A percentile compares a stretch with the other conserved stretches of the same genome.
These are phyloP conservation scores for Eucalyptus sp. DNA, from an alignment of 345 rosid species.

Conservation along the genomic window DNA sequence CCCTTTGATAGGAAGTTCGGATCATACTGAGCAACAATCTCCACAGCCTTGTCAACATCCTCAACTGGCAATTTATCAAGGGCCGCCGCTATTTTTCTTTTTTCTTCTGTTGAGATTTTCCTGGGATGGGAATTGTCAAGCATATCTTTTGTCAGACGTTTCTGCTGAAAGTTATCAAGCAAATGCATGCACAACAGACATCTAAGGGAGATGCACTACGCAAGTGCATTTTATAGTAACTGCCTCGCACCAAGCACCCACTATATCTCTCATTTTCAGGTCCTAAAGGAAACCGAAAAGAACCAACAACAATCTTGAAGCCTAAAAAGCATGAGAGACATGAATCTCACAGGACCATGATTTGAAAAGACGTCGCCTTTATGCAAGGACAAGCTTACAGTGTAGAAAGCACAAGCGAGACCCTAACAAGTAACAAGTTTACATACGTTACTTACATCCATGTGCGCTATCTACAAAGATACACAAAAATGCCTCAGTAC, in stretches of 20 bases:
- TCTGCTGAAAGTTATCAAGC: background rate
- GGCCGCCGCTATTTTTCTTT: constrained; percentile 46
- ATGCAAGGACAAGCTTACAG: background rate
- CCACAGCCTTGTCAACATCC: constrained; percentile 62
- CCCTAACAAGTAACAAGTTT: background rate
- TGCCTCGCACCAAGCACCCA: background rate
- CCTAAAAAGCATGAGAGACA: background rate
- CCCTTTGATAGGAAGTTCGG: constrained; percentile 45
- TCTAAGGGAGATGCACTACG: background rate
- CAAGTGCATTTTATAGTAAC: background rate
- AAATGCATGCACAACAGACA: background rate
- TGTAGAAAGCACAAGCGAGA: background rate
- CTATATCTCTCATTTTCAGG: background rate
- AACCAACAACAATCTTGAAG: background rate
- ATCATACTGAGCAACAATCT: constrained; percentile 60
- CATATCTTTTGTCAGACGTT: background rate
- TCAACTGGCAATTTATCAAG: constrained; percentile 49
- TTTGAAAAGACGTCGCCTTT: background rate
- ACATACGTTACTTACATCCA: background rate
- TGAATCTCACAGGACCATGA: background rate
- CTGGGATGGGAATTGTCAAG: constrained; percentile 12
- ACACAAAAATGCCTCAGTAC: background rate
- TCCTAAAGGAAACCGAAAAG: background rate
- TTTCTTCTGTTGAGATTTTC: constrained; percentile 59
- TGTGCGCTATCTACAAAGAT: background rate